phyloP scores from a whole-genome alignment of 2,329 filamentous ascomycete genomes.

The Mycocentrospora acerina region DNA sequence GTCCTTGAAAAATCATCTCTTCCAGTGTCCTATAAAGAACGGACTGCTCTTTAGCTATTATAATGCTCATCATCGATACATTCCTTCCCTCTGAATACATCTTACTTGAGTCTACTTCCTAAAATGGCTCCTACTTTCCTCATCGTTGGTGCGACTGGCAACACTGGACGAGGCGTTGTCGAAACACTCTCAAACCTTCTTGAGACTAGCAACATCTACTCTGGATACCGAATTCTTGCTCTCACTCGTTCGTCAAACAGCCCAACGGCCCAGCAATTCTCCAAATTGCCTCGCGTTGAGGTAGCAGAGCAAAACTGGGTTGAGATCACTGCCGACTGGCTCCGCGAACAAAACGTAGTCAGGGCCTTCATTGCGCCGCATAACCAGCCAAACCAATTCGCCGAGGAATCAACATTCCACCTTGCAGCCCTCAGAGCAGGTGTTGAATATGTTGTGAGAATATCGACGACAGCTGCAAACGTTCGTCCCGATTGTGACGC shows the following conservation, averaged over 20 bases:
- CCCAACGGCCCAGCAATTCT: constrained; percentile 8
- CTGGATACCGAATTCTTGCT: constrained; percentile 16
- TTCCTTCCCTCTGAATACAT: too few relatives aligned
- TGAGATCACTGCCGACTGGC: constrained; percentile 15
- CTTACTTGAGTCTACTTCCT: too few relatives aligned
- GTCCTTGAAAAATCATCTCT: too few relatives aligned
- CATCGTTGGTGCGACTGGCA: constrained; percentile 19
- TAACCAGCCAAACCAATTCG: constrained; percentile 19
- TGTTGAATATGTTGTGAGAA: constrained; percentile 19
- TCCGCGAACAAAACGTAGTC: constrained; percentile 8
- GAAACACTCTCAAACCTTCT: constrained; percentile 14
- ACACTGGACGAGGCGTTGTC: constrained; percentile 13
- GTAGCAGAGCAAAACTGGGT: constrained; percentile 13
- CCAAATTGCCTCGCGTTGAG: constrained; percentile 13
- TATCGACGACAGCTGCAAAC: constrained; percentile 16
- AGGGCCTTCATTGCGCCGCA: constrained; percentile 20
- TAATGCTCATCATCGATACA: too few relatives aligned
- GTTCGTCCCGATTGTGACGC: constrained; percentile 9
- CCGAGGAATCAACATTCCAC: constrained; percentile 19
- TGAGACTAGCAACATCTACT: constrained; percentile 3
- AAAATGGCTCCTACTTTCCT: constrained; percentile 13
- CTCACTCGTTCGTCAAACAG: constrained; percentile 12
- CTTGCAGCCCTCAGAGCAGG: constrained; percentile 10
- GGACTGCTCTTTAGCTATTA: too few relatives aligned
- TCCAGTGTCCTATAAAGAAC: too few relatives aligned